Evolutionary conservation across 139 green algal genomes (phyloP).

Genomic region (Chlorella sp.): DNA sequence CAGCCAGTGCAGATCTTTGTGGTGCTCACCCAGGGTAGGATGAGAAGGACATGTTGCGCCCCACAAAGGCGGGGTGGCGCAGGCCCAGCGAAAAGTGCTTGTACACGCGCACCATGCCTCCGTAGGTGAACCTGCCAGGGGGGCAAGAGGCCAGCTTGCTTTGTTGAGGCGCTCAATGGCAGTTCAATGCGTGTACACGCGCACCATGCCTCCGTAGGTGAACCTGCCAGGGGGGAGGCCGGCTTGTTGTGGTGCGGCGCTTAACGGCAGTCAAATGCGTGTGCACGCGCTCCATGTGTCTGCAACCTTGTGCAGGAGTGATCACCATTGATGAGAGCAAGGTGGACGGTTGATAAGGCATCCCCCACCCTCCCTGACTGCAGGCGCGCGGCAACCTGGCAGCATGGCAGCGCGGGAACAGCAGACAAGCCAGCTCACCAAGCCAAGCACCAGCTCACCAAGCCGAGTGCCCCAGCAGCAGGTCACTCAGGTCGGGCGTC

Average conservation of each 20-base stretch:
- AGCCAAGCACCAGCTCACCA: slow-evolving; percentile 46
- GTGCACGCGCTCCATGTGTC: slow-evolving; percentile 69
- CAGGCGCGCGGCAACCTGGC: no score
- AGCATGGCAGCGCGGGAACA: no score
- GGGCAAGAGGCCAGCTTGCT: no score
- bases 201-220: slow-evolving; percentile 57
- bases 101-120: slow-evolving; percentile 64
- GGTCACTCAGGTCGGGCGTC: slow-evolving; percentile 19
- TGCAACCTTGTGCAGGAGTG: no score
- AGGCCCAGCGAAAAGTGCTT: slow-evolving; percentile 68
- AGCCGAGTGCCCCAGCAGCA: slow-evolving; percentile 60
- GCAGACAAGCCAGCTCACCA: no score
- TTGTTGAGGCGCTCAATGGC: no score
- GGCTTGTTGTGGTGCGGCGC: no score
- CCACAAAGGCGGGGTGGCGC: slow-evolving; percentile 7
- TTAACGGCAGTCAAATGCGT: no score
- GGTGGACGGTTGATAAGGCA: no score
- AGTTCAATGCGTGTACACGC: slow-evolving; percentile 79
- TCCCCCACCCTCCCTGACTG: no score
- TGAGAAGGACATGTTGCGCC: slow-evolving; percentile 56
- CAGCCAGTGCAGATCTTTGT: no score
- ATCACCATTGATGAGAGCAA: no score
- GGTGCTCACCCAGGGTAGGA: slow-evolving; percentile 57
- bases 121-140: slow-evolving; percentile 45
- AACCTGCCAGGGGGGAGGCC: slow-evolving; percentile 4